Base-by-base conservation (phyloP, 345 rosid species). In the Lagerstroemia speciosa region DNA sequence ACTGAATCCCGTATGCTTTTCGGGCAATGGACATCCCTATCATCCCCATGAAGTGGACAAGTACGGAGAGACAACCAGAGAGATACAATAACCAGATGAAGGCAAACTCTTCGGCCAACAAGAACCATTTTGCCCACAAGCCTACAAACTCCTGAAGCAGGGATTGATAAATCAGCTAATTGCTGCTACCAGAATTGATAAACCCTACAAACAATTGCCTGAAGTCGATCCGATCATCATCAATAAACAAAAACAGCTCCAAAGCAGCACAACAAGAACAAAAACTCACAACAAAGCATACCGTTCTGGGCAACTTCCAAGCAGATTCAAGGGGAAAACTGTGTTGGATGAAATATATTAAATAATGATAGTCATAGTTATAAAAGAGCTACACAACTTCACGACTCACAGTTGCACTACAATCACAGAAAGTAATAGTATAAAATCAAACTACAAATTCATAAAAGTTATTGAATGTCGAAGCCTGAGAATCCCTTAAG, bases 21-120 rank as follows among this genome's bases (percentile, higher is more conserved):
- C 82, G 90, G 76, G 78, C 98, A 90, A 45, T 71, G 29, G 17
- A 90, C 36, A 80, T 90, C 86, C 8, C 73, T 70, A 41, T 55
- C 69, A 36, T 75, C 41, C 30, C 85, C 89, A 74, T 58, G 69
- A 79, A 75, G 73, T 67, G 78, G 68, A 78, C 71, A 65, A 53
- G 79, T 74, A 27, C 76, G 40, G 22, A 85, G 73, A 71, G 81
- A 69, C 8, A 82, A 70, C 75, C 82, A 79, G 24, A 87, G 26
- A 69, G 78, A 73, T 2, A 27, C 33, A 27, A 8, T 30, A 30
- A 58, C 6, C 33, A 58, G 34, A 14, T n/a, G 9, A 6, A 27
- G 34, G 19, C 63, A 20, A 30, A 58, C 11, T 30, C 63, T 30
- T 12, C 19, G 34, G 34, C 33, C 33, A 12, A 27, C 14, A 10